These are phyloP conservation scores for Fusarium sp. DNA, from an alignment of 2,329 filamentous ascomycete genomes.

Conservation along the genomic window DNA sequence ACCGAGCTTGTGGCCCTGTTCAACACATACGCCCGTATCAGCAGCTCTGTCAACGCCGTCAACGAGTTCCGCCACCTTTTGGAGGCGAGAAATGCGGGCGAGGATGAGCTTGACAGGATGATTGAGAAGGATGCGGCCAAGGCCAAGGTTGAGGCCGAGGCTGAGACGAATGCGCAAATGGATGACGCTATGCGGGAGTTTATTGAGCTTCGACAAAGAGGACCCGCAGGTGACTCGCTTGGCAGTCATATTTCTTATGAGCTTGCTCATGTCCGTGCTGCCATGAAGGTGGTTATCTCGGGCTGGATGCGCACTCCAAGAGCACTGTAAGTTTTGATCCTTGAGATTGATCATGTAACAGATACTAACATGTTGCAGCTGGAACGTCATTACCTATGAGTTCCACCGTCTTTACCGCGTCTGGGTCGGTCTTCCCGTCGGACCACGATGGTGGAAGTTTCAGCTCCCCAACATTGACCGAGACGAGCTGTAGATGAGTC, in stretches of 20 bases:
- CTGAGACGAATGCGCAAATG: constrained; percentile 50
- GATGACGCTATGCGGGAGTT: constrained; percentile 54
- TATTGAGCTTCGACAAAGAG: constrained; percentile 48
- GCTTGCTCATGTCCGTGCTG: constrained; percentile 70
- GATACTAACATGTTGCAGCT: constrained; percentile 48
- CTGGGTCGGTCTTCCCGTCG: constrained; percentile 66
- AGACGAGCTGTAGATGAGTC: constrained; percentile 59
- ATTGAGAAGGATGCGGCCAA: constrained; percentile 48
- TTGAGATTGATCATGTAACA: neutral
- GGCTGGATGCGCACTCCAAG: constrained; percentile 78
- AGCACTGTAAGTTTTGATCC: constrained; percentile 70
- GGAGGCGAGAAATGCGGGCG: constrained; percentile 48
- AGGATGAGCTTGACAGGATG: constrained; percentile 46
- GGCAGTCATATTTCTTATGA: constrained; percentile 74
- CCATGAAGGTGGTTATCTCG: constrained; percentile 73
- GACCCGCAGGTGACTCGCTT: constrained; percentile 50
- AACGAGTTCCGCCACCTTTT: constrained; percentile 75
- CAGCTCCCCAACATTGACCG: constrained; percentile 55
- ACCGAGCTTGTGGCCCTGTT: constrained; percentile 95
- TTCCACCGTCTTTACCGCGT: constrained; percentile 60
- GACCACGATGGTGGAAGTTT: constrained; percentile 61
- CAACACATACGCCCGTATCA: constrained; percentile 92
- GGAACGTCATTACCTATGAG: constrained; percentile 59
- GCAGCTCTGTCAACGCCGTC: constrained; percentile 81
- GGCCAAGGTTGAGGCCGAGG: constrained; percentile 43